A percentile compares a stretch with the other conserved stretches of the same genome.
These are phyloP conservation scores for Hemileia vastatrix DNA, from an alignment of 1,284 basidiomycete species.

Conservation along the genomic window DNA sequence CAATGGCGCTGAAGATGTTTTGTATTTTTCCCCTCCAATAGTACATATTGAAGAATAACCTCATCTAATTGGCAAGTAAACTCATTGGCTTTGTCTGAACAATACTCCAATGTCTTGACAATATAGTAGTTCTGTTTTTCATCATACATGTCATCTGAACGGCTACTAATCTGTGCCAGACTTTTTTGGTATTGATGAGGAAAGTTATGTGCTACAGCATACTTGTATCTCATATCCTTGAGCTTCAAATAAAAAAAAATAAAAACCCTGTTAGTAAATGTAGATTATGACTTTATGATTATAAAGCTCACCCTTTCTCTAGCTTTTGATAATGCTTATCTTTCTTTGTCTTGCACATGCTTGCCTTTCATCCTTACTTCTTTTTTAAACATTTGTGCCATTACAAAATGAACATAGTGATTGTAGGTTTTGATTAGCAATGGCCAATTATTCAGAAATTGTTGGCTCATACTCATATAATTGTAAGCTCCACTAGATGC, in stretches of 20 bases:
- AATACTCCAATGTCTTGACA: background rate
- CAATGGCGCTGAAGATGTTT: background rate
- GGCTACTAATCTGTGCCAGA: background rate
- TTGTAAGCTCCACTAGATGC: slow-evolving; percentile 1
- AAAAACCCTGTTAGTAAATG: too few species aligned
- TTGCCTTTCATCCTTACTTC: slow-evolving; percentile 7
- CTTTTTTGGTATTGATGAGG: slow-evolving; percentile 5
- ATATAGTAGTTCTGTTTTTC: background rate
- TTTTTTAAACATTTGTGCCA: background rate
- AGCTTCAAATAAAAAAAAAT: background rate
- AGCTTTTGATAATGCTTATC: background rate
- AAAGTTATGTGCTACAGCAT: background rate
- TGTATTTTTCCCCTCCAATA: background rate
- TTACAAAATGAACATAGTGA: slow-evolving; percentile 9
- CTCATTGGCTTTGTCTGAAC: background rate
- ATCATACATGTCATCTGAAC: background rate
- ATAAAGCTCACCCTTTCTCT: slow-evolving; percentile 1
- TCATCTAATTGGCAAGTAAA: slow-evolving; percentile 1
- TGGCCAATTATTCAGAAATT: background rate
- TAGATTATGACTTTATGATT: too few species aligned
- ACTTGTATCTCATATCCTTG: background rate
- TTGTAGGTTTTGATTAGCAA: slow-evolving; percentile 1
- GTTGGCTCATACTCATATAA: slow-evolving; percentile 7
- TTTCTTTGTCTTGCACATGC: background rate
- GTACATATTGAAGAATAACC: background rate